Evolutionary conservation across 75 land plant genomes (phyloP).

Genomic region (Cryptomeria japonica): DNA sequence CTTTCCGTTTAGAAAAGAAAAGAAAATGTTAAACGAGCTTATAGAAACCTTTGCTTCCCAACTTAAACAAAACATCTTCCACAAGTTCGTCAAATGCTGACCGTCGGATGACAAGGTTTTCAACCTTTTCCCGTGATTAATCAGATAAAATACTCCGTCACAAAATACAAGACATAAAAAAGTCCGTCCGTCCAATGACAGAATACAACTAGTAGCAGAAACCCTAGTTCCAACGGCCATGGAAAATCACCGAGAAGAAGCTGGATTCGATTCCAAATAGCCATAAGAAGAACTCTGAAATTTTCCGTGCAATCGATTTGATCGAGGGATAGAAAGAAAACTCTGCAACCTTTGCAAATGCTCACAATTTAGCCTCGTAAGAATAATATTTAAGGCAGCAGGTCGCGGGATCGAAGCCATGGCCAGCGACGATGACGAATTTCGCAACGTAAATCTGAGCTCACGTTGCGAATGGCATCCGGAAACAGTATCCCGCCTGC

Average conservation of each 20-base stretch:
- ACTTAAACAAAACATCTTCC: background rate
- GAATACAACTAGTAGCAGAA: background rate
- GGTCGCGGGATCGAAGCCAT: constrained; percentile 2
- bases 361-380: background rate
- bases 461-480: constrained; percentile 24
- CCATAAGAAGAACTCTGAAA: background rate
- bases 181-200: constrained; percentile 14
- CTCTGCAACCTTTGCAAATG: background rate
- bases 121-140: background rate
- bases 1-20: no score
- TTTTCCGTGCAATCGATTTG: background rate
- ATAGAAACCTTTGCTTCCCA: background rate
- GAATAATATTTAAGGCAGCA: background rate
- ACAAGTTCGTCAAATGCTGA: constrained; percentile 6
- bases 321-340: background rate
- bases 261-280: background rate
- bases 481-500: constrained; percentile 18
- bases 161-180: constrained; percentile 5
- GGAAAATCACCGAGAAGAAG: background rate
- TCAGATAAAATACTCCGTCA: constrained; percentile 11
- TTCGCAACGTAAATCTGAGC: background rate
- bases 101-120: constrained; percentile 6
- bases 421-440: constrained; percentile 13
- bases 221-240: constrained; percentile 1
- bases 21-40: no score